Evolutionary conservation across 2,329 filamentous ascomycete genomes (phyloP).

Genomic region (Apiospora aurea): DNA sequence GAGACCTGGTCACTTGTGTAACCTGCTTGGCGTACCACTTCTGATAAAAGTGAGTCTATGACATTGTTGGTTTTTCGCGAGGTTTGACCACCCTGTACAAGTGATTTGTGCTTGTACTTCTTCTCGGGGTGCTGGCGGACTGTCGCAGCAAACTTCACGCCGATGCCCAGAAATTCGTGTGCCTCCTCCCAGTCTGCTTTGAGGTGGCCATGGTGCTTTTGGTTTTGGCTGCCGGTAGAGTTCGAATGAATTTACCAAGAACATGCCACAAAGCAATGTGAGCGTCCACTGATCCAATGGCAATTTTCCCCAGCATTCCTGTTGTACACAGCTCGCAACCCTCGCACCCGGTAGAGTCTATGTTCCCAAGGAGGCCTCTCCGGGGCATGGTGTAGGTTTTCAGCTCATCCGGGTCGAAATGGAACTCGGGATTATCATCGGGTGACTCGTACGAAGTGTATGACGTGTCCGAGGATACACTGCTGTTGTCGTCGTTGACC

Average conservation of each 20-base stretch:
- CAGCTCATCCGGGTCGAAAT: background rate
- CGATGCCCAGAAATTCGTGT: background rate
- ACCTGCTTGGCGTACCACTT: background rate
- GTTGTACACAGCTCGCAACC: background rate
- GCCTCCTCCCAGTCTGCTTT: background rate
- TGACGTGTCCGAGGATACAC: background rate
- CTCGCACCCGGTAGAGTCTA: background rate
- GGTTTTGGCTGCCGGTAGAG: background rate
- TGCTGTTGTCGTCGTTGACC: background rate
- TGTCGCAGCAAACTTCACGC: background rate
- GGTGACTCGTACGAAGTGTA: background rate
- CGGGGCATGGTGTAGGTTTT: background rate
- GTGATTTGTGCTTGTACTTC: background rate
- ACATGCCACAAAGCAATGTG: background rate
- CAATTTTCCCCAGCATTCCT: background rate
- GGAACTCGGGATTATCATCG: background rate
- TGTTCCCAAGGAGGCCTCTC: background rate
- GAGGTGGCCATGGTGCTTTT: background rate
- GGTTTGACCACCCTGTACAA: accelerated
- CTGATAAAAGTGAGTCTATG: background rate
- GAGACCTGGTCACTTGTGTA: background rate
- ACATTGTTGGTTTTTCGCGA: background rate
- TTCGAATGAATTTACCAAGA: background rate
- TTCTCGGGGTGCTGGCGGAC: background rate
- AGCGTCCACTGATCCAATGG: background rate